Evolutionary conservation across 805 yeast genomes (phyloP).

Genomic region (Candida qinlingensis): DNA sequence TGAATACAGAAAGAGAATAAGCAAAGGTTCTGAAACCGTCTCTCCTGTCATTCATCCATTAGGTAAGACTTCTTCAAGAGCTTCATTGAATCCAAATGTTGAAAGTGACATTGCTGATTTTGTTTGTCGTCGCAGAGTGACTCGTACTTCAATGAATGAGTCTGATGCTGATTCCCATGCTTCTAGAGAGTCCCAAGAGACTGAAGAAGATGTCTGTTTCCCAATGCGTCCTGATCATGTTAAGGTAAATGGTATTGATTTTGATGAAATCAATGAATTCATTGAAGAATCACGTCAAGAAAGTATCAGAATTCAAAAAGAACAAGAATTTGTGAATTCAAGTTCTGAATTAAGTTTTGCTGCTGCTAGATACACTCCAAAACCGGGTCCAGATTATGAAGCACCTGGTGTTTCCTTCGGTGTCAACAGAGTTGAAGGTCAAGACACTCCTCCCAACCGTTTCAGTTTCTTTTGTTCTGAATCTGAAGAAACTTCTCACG

Average conservation of each 20-base stretch:
- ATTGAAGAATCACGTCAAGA: conserved; percentile 55
- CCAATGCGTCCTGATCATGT: conserved; percentile 75
- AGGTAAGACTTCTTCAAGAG: conserved; percentile 16
- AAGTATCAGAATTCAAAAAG: conserved; percentile 29
- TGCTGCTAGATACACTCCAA: conserved; percentile 60
- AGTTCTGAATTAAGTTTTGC: conserved; percentile 39
- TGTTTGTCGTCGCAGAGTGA: conserved; percentile 28
- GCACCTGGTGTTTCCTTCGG: conserved; percentile 36
- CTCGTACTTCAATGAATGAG: conserved; percentile 37
- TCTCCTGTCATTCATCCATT: conserved; percentile 23
- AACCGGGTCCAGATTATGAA: conserved; percentile 6
- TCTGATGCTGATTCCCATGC: conserved; percentile 69
- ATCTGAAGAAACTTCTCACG: conserved; percentile 81
- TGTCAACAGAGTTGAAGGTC: conserved; percentile 32
- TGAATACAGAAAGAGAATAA: conserved; percentile 32
- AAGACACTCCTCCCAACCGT: conserved; percentile 55
- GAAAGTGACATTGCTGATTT: conserved; percentile 33
- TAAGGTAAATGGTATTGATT: conserved; percentile 75
- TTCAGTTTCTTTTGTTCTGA: conserved; percentile 81
- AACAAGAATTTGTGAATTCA: conserved; percentile 10
- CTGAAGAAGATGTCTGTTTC: conserved; percentile 96
- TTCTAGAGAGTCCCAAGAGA: conserved; percentile 78
- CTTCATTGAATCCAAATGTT: conserved; percentile 21
- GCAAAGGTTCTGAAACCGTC: conserved; percentile 16
- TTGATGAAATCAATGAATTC: conserved; percentile 84